These are phyloP conservation scores for Theobroma grandiflorum DNA, from an alignment of 441 rosid species.

Conservation along the genomic window DNA sequence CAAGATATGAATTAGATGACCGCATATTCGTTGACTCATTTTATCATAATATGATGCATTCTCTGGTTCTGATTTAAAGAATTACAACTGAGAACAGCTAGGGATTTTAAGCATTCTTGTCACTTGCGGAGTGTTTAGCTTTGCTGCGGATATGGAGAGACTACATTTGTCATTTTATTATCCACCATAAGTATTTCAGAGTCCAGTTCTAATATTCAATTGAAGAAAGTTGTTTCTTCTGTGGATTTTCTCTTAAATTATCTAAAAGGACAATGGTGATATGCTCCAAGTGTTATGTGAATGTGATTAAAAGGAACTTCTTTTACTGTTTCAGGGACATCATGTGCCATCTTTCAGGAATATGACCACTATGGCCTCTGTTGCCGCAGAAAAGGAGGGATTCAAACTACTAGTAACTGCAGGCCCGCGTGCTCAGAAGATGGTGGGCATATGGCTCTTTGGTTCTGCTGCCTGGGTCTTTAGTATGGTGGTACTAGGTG, in stretches of 20 bases:
- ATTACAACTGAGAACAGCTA: background rate
- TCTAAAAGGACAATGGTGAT: background rate
- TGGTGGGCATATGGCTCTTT: slow-evolving; percentile 93
- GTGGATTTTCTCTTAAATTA: slow-evolving; percentile 4
- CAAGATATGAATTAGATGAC: background rate
- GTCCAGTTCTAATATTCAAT: background rate
- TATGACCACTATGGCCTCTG: slow-evolving; percentile 60
- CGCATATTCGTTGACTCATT: background rate
- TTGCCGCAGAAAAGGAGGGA: slow-evolving; percentile 62
- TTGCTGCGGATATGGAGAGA: background rate
- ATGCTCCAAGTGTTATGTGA: background rate
- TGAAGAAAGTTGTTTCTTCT: background rate
- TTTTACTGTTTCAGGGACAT: slow-evolving; percentile 52
- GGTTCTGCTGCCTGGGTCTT: slow-evolving; percentile 96
- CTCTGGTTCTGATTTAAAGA: background rate
- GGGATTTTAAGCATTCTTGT: background rate
- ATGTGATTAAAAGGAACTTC: slow-evolving; percentile 3
- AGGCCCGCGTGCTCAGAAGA: slow-evolving; percentile 83
- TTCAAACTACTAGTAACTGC: slow-evolving; percentile 76
- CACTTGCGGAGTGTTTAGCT: background rate
- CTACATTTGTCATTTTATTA: background rate
- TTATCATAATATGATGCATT: background rate
- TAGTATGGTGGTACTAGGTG: slow-evolving; percentile 92
- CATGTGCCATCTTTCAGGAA: slow-evolving; percentile 51
- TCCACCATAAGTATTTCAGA: background rate